A percentile compares a stretch with the other conserved stretches of the same genome.
phyloP scores from a whole-genome alignment of 2,329 filamentous ascomycete species.

The Aphanoascus verrucosus region DNA sequence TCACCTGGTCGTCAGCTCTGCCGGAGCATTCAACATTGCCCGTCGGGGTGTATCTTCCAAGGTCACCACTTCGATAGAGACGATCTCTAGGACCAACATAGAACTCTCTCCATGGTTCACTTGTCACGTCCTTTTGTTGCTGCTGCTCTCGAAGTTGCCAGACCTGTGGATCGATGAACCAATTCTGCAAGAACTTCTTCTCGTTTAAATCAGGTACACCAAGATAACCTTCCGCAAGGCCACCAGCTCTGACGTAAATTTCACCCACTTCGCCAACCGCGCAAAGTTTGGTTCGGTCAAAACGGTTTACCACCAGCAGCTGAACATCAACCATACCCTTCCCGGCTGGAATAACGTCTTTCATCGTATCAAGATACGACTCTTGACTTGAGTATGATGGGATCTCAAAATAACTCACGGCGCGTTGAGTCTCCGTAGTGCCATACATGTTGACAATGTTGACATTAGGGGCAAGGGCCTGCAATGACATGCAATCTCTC shows the following conservation, averaged over 20 bases:
- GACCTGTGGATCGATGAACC: slow-evolving; percentile 66
- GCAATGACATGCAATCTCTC: slow-evolving; percentile 66
- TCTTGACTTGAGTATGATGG: slow-evolving; percentile 55
- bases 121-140: slow-evolving; percentile 37
- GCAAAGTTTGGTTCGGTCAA: slow-evolving; percentile 58
- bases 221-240: slow-evolving; percentile 72
- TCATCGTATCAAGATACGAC: slow-evolving; percentile 51
- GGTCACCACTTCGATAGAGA: slow-evolving; percentile 76
- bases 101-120: slow-evolving; percentile 65
- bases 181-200: slow-evolving; percentile 71
- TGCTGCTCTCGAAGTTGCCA: slow-evolving; percentile 58
- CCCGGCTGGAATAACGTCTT: slow-evolving; percentile 72
- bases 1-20: slow-evolving; percentile 78
- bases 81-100: slow-evolving; percentile 77
- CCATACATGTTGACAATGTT: slow-evolving; percentile 80
- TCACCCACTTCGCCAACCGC: slow-evolving; percentile 73
- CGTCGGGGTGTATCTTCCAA: slow-evolving; percentile 61
- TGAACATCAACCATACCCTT: slow-evolving; percentile 83
- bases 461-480: slow-evolving; percentile 62
- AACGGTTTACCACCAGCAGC: slow-evolving; percentile 67
- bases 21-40: slow-evolving; percentile 71
- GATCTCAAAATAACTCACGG: slow-evolving; percentile 74
- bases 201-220: slow-evolving; percentile 52
- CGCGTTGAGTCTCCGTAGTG: slow-evolving; percentile 72
- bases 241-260: slow-evolving; percentile 69